Base-by-base conservation (phyloP, 805 yeast species). In the Yarrowia porcina region DNA sequence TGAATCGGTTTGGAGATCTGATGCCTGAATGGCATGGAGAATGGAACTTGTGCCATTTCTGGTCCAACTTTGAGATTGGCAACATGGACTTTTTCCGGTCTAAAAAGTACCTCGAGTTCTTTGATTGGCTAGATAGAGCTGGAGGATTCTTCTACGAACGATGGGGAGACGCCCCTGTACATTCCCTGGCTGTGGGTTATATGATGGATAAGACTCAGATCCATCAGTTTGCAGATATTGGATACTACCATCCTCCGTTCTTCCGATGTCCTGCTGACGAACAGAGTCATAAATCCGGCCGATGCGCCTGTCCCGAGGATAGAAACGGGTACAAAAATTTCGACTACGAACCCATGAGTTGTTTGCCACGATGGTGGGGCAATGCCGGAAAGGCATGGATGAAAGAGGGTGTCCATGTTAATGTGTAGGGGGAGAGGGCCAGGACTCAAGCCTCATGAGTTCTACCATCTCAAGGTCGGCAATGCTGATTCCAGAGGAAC, bases 151-250 rank as follows among this genome's bases (percentile, higher is more conserved):
- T 88, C 77, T 90, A 90, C 75, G 97, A 90, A 74, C 76, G 97
- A 64, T 91, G 97, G 97, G 97, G 97, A 15, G 97, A 91, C 75
- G 97, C 97, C 0, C 97, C 97, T 0, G 89, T 90, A 15, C 97
- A 90, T 72, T 79, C 93, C 0, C 77, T 90, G 28, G 96, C 84
- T 1, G 85, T 82, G 0, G 72, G 88, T 0, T 72, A 89, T 44
- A 72, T 89, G 45, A 74, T 89, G 65, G 82, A 84, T 65, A 80
- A 77, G 61, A 71, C 77, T 17, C 87, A 89, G 70, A 74, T 91
- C 42, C 87, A 86, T 70, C 90, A 87, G 76, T 89, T 91, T 73
- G 85, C 85, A 64, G 96, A 90, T 69, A 79, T 90, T 17, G 97
- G 96, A 0, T 90, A 90, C 72, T 79, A 73, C 66, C 97, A 90